phyloP scores from a whole-genome alignment of 371 early-diverging fungal genomes.

The Blastocladiella emersonii region DNA sequence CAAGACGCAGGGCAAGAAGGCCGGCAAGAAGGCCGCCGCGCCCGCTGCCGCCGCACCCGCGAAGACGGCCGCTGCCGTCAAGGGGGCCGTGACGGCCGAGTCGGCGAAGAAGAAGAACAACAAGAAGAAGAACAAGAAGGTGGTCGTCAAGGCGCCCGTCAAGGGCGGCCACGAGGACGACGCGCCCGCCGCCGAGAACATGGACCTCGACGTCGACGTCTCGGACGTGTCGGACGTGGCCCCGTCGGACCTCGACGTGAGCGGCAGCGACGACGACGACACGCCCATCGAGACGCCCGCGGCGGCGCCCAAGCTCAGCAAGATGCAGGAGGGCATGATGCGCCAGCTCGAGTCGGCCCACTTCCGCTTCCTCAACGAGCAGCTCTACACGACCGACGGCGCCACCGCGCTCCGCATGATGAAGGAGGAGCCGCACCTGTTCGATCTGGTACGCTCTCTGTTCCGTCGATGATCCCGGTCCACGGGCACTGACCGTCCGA shows the following conservation, averaged over 20 bases:
- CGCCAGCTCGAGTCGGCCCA: conserved; percentile 70
- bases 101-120: not conserved
- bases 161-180: too few relatives aligned
- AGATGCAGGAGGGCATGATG: conserved; percentile 69
- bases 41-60: not conserved
- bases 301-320: conserved; percentile 27
- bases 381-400: conserved; percentile 77
- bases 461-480: too few relatives aligned
- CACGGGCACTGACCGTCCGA: not conserved
- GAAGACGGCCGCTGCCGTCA: not conserved
- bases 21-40: not conserved
- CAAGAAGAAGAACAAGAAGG: too few relatives aligned
- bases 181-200: too few relatives aligned
- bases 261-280: too few relatives aligned
- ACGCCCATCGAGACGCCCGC: not conserved
- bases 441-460: conserved; percentile 54
- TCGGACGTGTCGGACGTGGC: not conserved
- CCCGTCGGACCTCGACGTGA: not conserved
- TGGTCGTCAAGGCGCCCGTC: too few relatives aligned
- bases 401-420: conserved; percentile 59
- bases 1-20: not conserved
- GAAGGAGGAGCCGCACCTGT: conserved; percentile 67
- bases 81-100: too few relatives aligned
- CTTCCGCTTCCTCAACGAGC: conserved; percentile 91
- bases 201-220: not conserved